A percentile compares a stretch with the other conserved stretches of the same genome.
phyloP scores from a whole-genome alignment of 345 rosid genomes.

The Noccaea bulbosa region DNA sequence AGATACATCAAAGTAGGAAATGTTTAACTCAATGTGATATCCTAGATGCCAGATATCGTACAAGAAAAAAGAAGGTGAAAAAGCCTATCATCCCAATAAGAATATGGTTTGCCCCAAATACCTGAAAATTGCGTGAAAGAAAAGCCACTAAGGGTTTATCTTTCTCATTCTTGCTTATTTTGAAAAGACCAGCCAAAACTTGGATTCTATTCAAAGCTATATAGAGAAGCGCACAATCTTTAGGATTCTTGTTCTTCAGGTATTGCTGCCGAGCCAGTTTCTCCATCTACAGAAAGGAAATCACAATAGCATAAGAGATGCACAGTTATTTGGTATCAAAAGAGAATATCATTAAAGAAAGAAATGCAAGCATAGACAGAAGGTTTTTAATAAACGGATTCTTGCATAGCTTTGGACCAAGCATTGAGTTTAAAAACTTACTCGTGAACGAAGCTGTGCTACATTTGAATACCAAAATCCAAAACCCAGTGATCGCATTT shows the following conservation, averaged over 20 bases:
- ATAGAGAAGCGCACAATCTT: conserved; percentile 87
- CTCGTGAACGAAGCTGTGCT: conserved; percentile 77
- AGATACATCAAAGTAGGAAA: conserved; percentile 34
- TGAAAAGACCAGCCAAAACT: conserved; percentile 95
- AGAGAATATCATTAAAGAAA: conserved; percentile 14
- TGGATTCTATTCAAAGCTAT: conserved; percentile 82
- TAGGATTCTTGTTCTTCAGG: conserved; percentile 81
- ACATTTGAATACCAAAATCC: conserved; percentile 84
- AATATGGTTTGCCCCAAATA: conserved; percentile 42
- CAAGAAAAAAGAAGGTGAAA: conserved; percentile 2
- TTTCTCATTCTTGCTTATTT: conserved; percentile 84
- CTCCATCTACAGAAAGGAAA: conserved; percentile 68
- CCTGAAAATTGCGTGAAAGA: conserved; percentile 95
- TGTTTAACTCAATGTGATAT: conserved; percentile 16
- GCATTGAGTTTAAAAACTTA: conserved; percentile 42
- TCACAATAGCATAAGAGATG: conserved; percentile 33
- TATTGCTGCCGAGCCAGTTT: conserved; percentile 82
- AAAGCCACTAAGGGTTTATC: conserved; percentile 91
- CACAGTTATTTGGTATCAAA: conserved; percentile 21
- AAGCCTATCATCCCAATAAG: conserved; percentile 25
- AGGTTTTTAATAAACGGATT: conserved; percentile 12
- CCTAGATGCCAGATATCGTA: conserved; percentile 19
- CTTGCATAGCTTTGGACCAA: conserved; percentile 33
- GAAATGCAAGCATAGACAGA: conserved; percentile 2
- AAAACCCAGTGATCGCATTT: conserved; percentile 78